phyloP scores from a whole-genome alignment of 2,329 filamentous ascomycete species.

The Neonectria hederae region DNA sequence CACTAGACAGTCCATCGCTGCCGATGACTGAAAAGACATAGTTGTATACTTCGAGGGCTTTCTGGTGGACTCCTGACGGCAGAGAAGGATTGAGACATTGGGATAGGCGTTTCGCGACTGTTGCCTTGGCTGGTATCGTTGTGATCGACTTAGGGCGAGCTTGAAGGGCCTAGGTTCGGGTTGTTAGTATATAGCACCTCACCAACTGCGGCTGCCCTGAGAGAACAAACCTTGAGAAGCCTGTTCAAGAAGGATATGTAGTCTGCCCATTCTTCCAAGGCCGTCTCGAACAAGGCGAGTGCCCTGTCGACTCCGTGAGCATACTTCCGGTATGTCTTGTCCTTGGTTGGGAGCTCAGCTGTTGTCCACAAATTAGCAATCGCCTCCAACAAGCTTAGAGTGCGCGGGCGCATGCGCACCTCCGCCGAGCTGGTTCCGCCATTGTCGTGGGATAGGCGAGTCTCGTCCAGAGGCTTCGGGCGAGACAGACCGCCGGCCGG shows the following conservation, averaged over 20 bases:
- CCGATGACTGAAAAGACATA: constrained; percentile 90
- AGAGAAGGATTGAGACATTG: constrained; percentile 95
- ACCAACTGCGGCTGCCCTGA: too few species aligned
- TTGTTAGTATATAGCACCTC: constrained; percentile 8
- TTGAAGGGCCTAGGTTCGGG: constrained; percentile 78
- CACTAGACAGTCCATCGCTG: constrained; percentile 79
- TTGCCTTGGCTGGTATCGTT: constrained; percentile 81
- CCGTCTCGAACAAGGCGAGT: constrained; percentile 88
- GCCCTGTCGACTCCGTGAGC: constrained; percentile 87
- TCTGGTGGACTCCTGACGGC: constrained; percentile 97
- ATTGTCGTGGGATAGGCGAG: constrained; percentile 78
- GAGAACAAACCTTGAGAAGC: constrained; percentile 77
- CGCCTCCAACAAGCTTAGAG: neutral
- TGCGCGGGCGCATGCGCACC: constrained; percentile 61
- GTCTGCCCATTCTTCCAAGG: constrained; percentile 98
- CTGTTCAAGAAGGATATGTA: constrained; percentile 97
- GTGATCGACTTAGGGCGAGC: constrained; percentile 77
- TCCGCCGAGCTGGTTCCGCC: constrained; percentile 79
- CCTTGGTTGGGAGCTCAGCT: constrained; percentile 67
- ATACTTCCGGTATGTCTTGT: constrained; percentile 86
- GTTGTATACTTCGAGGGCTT: constrained; percentile 91
- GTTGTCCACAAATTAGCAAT: constrained; percentile 22
- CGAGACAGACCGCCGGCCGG: constrained; percentile 69
- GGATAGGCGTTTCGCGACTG: constrained; percentile 88
- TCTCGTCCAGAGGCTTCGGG: constrained; percentile 86